Conservation (phyloP, 805 yeast species). For the Sugiyamaella valdiviana region DNA sequence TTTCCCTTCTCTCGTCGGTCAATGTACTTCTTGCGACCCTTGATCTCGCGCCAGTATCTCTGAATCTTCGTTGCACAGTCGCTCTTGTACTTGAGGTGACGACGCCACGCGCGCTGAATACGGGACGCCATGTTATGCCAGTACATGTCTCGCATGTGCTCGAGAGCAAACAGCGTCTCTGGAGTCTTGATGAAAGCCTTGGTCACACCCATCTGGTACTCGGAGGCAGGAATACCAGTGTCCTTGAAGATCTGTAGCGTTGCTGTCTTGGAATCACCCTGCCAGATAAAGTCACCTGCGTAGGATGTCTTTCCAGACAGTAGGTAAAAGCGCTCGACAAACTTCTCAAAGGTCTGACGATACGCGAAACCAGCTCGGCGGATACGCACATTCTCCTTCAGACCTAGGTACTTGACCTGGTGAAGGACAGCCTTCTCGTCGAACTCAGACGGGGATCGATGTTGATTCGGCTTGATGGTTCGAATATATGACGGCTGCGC, state of each 20-base stretch:
- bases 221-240: constrained; percentile 66
- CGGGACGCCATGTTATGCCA: constrained; percentile 98
- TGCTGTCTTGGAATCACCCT: constrained; percentile 53
- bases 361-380: constrained; percentile 99
- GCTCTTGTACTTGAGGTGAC: constrained; percentile 68
- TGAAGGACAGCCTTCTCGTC: constrained; percentile 86
- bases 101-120: constrained; percentile 95
- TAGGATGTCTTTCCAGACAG: constrained; percentile 86
- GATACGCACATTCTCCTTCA: constrained; percentile 93
- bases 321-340: constrained; percentile 87
- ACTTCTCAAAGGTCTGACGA: constrained; percentile 92
- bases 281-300: constrained; percentile 73
- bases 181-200: constrained; percentile 95
- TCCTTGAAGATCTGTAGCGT: constrained; percentile 47
- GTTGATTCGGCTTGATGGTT: constrained; percentile 95
- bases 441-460: constrained; percentile 83
- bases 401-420: constrained; percentile 90
- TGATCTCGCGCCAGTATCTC: constrained; percentile 72
- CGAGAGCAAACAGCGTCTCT: constrained; percentile 90
- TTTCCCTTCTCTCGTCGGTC: constrained; percentile 83
- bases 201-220: constrained; percentile 86
- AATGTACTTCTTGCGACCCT: constrained; percentile 75
- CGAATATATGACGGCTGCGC: constrained; percentile 96
- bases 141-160: constrained; percentile 91
- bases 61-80: constrained; percentile 83